Conservation (phyloP, 768 basidiomycete genomes). For the Dentipellis fragilis region DNA sequence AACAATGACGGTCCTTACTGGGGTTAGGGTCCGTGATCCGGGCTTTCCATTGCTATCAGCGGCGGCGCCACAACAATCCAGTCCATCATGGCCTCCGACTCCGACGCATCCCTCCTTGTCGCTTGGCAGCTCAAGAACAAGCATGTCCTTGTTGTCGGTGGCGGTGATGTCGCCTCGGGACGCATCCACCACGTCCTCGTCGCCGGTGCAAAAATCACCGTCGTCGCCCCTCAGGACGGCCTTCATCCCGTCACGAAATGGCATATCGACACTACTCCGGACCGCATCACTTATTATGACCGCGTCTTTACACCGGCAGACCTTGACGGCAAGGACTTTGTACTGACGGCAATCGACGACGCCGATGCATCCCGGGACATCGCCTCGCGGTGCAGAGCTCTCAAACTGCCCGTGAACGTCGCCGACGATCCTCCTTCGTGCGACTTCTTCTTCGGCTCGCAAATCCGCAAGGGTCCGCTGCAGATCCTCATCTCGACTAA, state of each 20-base stretch:
- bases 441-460: constrained; percentile 98
- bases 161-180: constrained; percentile 85
- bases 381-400: constrained; percentile 52
- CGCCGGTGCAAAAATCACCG: constrained; percentile 67
- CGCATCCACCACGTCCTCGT: constrained; percentile 79
- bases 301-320: constrained; percentile 62
- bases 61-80: too few relatives aligned
- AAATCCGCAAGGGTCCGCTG: constrained; percentile 81
- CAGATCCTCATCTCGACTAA: constrained; percentile 96
- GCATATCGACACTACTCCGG: constrained; percentile 36
- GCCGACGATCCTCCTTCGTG: constrained; percentile 93
- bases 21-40: too few relatives aligned
- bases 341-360: constrained; percentile 89
- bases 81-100: background rate
- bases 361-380: constrained; percentile 61
- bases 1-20: too few relatives aligned
- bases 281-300: constrained; percentile 61
- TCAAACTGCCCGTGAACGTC: constrained; percentile 82
- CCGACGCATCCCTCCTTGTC: constrained; percentile 63
- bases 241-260: constrained; percentile 50
- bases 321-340: constrained; percentile 67
- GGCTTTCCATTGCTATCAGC: too few relatives aligned
- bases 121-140: constrained; percentile 89
- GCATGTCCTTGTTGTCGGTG: constrained; percentile 84
- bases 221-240: constrained; percentile 64